Evolutionary conservation across 306 rosid genomes (phyloP).

Genomic region (Chamaecrista fasciculata): DNA sequence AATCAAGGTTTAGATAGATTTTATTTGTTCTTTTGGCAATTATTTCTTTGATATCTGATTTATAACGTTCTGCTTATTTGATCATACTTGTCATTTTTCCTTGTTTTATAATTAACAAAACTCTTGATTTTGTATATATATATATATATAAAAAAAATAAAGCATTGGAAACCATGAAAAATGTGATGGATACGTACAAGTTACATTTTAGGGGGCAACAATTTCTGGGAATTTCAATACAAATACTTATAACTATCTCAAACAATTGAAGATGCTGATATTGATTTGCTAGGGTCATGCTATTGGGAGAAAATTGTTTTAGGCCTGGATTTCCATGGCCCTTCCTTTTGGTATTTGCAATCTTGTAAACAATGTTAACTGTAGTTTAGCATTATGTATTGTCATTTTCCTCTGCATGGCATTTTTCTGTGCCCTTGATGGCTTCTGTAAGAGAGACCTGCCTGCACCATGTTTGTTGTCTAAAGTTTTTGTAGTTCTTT

Average conservation of each 20-base stretch:
- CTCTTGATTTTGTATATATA: too few relatives aligned
- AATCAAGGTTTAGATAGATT: slow-evolving; percentile 56
- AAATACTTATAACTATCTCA: neutral
- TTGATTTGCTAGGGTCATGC: neutral
- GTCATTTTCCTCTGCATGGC: neutral
- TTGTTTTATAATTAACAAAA: neutral
- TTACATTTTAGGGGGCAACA: slow-evolving; percentile 1
- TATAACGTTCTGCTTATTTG: neutral
- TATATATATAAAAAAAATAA: too few relatives aligned
- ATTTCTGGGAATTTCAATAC: neutral
- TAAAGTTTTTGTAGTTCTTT: slow-evolving; percentile 1
- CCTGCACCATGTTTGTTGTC: slow-evolving; percentile 10
- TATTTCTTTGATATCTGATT: neutral
- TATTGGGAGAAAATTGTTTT: neutral
- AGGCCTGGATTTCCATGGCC: neutral
- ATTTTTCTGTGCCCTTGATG: neutral
- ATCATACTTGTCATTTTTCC: neutral
- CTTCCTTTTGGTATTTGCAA: neutral
- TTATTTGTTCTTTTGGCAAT: neutral
- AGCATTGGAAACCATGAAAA: neutral
- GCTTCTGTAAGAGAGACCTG: slow-evolving; percentile 2
- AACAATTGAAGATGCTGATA: too few relatives aligned
- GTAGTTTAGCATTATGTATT: neutral
- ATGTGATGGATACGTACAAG: too few relatives aligned
- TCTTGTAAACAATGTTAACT: neutral